These are phyloP conservation scores for Alternaria sp. DNA, from an alignment of 2,329 filamentous ascomycete species.

Conservation along the genomic window DNA sequence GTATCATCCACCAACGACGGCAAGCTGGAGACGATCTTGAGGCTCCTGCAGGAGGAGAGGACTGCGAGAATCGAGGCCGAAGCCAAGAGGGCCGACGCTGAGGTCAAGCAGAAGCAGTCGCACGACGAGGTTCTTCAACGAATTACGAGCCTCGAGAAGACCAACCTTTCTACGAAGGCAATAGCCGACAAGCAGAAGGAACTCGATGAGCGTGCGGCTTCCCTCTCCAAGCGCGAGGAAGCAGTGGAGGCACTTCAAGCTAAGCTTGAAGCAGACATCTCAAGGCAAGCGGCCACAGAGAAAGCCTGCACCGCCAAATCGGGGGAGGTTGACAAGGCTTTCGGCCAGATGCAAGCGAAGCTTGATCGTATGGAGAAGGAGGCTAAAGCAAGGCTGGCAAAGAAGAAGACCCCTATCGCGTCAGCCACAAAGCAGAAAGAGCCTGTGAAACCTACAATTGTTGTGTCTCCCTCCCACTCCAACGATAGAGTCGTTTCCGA, in stretches of 20 bases:
- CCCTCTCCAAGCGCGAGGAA: conserved; percentile 1
- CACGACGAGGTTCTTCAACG: background rate
- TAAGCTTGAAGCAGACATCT: background rate
- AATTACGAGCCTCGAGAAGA: background rate
- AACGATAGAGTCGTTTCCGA: background rate
- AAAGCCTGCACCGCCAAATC: background rate
- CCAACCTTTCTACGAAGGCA: background rate
- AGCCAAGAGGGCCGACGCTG: background rate
- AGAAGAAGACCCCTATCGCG: background rate
- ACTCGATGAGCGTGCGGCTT: background rate
- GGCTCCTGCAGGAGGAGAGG: background rate
- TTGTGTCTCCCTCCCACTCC: background rate
- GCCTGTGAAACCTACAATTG: background rate
- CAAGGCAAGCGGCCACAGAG: background rate
- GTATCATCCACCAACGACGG: background rate
- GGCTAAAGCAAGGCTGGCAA: background rate
- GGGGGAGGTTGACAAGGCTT: background rate
- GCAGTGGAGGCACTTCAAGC: background rate
- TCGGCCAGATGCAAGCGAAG: background rate
- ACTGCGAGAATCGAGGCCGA: background rate
- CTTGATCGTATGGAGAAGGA: background rate
- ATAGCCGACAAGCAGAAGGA: background rate
- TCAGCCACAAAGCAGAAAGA: background rate
- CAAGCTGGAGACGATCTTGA: background rate
- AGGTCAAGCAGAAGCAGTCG: background rate